phyloP scores from a whole-genome alignment of 106 monocot species.

The Triglochin maritima region DNA sequence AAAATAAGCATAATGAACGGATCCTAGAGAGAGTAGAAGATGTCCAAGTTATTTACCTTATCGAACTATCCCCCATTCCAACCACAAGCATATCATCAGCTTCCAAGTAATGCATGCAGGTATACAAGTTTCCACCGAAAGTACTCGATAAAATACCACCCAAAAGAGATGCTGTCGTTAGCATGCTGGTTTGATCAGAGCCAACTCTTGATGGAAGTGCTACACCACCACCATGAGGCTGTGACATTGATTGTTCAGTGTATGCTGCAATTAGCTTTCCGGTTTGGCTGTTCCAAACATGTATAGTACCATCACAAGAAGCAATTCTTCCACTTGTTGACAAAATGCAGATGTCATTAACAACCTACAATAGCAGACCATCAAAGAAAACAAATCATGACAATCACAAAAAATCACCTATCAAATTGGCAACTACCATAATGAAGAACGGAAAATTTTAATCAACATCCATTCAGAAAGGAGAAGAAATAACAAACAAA shows the following conservation, averaged over 20 bases:
- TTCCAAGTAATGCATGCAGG: conserved; percentile 76
- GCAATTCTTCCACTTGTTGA: conserved; percentile 68
- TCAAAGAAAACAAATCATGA: background rate
- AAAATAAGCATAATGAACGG: background rate
- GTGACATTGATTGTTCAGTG: conserved; percentile 53
- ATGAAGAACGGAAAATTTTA: no score
- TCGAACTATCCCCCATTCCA: conserved; percentile 88
- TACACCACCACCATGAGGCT: conserved; percentile 5
- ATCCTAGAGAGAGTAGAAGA: background rate
- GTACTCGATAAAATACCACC: conserved; percentile 81
- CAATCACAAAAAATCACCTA: no score
- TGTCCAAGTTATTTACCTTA: conserved; percentile 40
- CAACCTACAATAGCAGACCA: conserved; percentile 40
- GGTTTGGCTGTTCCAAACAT: conserved; percentile 84
- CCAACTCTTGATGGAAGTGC: conserved; percentile 26
- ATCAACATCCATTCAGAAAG: background rate
- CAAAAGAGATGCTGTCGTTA: conserved; percentile 41
- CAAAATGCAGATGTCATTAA: conserved; percentile 60
- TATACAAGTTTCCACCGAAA: conserved; percentile 78
- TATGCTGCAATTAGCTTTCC: conserved; percentile 78
- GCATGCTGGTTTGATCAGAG: conserved; percentile 49
- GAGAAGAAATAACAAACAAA: conserved; percentile 15
- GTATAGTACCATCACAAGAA: conserved; percentile 97
- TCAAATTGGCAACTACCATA: no score
- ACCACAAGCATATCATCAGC: conserved; percentile 56